Percentiles rank a stretch among this genome's conserved stretches.
phyloP scores from a whole-genome alignment of 2,329 filamentous ascomycete genomes.

The Phoma herbarum region DNA sequence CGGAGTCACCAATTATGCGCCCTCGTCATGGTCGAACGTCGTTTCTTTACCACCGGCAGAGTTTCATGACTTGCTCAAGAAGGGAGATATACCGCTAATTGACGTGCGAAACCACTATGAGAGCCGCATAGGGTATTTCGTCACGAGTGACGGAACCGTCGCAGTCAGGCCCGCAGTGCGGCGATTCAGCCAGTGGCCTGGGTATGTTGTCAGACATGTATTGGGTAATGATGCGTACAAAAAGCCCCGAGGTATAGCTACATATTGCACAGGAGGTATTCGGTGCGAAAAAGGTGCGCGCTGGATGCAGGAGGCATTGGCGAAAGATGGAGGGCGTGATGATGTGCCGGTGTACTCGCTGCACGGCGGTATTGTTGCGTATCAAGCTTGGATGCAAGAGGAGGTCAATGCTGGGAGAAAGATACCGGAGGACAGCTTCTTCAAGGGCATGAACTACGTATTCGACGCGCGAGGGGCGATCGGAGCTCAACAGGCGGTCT shows the following conservation, averaged over 20 bases:
- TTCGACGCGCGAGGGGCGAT: conserved; percentile 37
- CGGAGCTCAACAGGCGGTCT: conserved; percentile 24
- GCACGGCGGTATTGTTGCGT: conserved; percentile 35
- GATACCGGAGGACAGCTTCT: conserved; percentile 29
- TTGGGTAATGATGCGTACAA: conserved; percentile 22
- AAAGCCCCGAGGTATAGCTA: conserved; percentile 28
- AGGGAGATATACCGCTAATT: conserved; percentile 28
- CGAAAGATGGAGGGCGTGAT: neutral
- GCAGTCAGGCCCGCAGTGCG: conserved; percentile 31
- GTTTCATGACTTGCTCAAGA: conserved; percentile 31
- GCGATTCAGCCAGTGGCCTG: conserved; percentile 39
- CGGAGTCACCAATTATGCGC: conserved; percentile 35
- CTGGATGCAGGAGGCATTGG: conserved; percentile 36
- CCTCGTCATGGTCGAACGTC: conserved; percentile 30
- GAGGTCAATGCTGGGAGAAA: conserved; percentile 30
- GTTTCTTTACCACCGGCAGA: conserved; percentile 27
- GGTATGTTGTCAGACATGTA: conserved; percentile 31
- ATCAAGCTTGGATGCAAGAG: conserved; percentile 34
- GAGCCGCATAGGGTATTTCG: conserved; percentile 37
- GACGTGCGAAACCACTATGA: conserved; percentile 41
- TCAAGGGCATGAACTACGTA: conserved; percentile 38
- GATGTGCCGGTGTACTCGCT: conserved; percentile 30
- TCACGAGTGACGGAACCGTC: conserved; percentile 25
- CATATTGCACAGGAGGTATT: conserved; percentile 39
- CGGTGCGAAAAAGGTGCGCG: conserved; percentile 38